Conservation (phyloP, 306 rosid genomes). For the Corylus avellana region DNA sequence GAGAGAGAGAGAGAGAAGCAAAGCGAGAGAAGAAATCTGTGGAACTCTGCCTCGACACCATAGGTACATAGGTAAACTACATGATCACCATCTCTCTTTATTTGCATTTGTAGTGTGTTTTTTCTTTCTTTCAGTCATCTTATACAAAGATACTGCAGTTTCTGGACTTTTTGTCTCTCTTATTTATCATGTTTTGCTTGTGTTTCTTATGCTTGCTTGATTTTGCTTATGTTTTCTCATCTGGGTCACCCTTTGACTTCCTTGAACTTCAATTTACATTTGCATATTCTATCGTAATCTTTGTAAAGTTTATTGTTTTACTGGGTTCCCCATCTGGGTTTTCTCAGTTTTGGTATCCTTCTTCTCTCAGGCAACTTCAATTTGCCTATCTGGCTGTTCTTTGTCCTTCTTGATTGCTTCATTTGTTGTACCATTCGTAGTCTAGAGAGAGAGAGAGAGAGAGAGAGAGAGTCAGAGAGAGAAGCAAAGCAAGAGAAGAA, state of each 20-base stretch:
- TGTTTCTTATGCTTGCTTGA: background rate
- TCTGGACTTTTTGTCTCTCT: background rate
- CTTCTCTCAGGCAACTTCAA: background rate
- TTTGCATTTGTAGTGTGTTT: background rate
- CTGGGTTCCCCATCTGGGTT: background rate
- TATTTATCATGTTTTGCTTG: background rate
- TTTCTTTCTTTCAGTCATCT: background rate
- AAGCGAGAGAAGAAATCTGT: background rate
- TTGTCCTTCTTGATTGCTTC: background rate
- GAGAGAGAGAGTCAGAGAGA: background rate
- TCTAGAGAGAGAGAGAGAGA: background rate
- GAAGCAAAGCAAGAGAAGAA: slow-evolving; percentile 6
- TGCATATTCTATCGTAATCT: background rate
- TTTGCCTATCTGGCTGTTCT: background rate
- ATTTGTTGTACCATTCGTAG: background rate
- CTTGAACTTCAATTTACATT: background rate
- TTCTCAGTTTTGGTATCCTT: slow-evolving; percentile 2
- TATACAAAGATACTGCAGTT: background rate
- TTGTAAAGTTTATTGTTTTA: background rate
- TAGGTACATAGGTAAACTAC: background rate
- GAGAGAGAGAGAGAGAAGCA: slow-evolving; percentile 5
- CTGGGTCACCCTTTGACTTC: background rate
- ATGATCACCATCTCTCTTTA: background rate
- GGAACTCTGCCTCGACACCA: background rate
- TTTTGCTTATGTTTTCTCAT: background rate